Evolutionary conservation across 768 basidiomycete species (phyloP).

Genomic region (Boletus vinaceobasis): DNA sequence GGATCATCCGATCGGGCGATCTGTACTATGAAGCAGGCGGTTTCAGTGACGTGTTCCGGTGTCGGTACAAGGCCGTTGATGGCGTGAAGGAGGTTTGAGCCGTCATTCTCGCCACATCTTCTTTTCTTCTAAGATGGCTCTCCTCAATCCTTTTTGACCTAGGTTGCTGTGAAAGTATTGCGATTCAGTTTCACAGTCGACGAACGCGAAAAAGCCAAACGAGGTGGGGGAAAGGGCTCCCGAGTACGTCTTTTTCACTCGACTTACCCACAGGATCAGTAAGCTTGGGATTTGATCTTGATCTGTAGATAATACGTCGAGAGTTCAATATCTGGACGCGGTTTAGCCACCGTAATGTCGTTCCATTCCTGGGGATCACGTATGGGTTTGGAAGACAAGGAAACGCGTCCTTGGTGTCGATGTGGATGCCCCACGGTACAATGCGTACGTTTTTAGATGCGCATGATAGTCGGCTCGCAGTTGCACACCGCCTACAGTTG

Average conservation of each 20-base stretch:
- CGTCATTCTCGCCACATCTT: not conserved
- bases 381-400: conserved; percentile 8
- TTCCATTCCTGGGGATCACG: conserved; percentile 3
- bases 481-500: conserved; percentile 4
- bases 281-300: not conserved
- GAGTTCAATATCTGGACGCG: conserved; percentile 5
- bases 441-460: not conserved
- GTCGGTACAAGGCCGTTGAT: not conserved
- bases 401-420: conserved; percentile 4
- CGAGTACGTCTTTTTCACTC: conserved; percentile 1
- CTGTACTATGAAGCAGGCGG: conserved; percentile 1
- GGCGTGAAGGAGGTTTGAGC: not conserved
- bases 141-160: not conserved
- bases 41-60: conserved; percentile 7
- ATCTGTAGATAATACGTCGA: not conserved
- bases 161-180: conserved; percentile 10
- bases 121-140: not conserved
- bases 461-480: not conserved
- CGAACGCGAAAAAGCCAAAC: not conserved
- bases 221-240: not conserved
- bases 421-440: conserved; percentile 8
- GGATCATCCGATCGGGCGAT: not conserved
- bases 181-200: conserved; percentile 8
- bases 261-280: not conserved
- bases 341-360: conserved; percentile 2